phyloP scores from a whole-genome alignment of 495 filamentous ascomycete species.

The Aspergillus avenaceus region DNA sequence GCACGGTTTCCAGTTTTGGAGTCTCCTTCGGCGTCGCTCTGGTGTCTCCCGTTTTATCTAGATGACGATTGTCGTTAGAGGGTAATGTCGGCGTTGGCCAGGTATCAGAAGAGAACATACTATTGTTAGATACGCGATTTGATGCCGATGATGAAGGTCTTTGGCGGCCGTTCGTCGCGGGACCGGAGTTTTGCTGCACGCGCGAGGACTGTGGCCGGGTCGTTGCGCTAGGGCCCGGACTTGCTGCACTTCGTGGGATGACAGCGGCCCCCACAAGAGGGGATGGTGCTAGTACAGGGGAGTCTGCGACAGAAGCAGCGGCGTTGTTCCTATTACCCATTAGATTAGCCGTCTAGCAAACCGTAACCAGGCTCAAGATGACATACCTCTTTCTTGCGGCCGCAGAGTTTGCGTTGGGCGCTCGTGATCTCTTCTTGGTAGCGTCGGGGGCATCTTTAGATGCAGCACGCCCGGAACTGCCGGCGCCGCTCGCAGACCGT shows the following conservation, averaged over 20 bases:
- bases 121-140: conserved; percentile 34
- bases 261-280: conserved; percentile 62
- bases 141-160: conserved; percentile 59
- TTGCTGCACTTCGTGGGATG: conserved; percentile 41
- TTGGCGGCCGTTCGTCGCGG: conserved; percentile 51
- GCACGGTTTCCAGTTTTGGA: conserved; percentile 24
- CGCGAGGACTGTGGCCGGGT: conserved; percentile 58
- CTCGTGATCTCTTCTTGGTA: conserved; percentile 66
- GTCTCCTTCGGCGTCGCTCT: conserved; percentile 30
- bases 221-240: conserved; percentile 35
- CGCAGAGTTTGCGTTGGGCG: conserved; percentile 52
- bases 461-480: conserved; percentile 42
- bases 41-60: conserved; percentile 35
- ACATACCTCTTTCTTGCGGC: conserved; percentile 69
- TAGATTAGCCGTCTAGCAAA: conserved; percentile 5
- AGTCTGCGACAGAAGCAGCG: conserved; percentile 49
- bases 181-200: conserved; percentile 63
- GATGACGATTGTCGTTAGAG: conserved; percentile 4
- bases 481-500: conserved; percentile 61
- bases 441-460: conserved; percentile 58
- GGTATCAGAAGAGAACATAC: conserved; percentile 22
- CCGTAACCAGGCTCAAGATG: not conserved
- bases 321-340: conserved; percentile 42
- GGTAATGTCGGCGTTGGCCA: not conserved
- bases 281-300: conserved; percentile 68